Base-by-base conservation (phyloP, 306 rosid species). In the Styphnolobium japonicum region DNA sequence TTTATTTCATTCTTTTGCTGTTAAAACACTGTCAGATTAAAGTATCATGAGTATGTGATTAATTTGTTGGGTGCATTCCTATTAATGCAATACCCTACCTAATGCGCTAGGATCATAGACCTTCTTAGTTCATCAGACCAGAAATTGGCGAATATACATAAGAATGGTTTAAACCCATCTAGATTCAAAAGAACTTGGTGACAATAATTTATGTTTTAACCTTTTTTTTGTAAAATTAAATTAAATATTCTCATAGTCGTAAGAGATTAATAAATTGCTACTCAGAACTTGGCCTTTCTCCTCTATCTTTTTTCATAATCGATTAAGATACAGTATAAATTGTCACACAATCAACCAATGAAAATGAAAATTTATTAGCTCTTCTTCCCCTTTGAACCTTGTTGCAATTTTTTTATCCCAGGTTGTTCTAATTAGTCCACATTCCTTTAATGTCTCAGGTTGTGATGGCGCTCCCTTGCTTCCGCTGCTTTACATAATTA, bases 381-480 rank as follows among this genome's bases (percentile, higher is more conserved):
- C 63, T 36, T 67, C 16, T 57, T 49, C 48, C 68, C 82, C 66
- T 9, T 57, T 68, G 39, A 63, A 56, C 51, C 65, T 36, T 58
- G 12, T 19, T 1, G n/a, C n/a, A n/a, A n/a, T n/a, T n/a, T n/a
- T n/a, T n/a, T n/a, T 10, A 12, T 11, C 57, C 66, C 11, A 16
- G 4, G 36, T 48, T 65, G 18, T 78, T 77, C 76, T 79, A 10
- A 53, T 61, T 12, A 15, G 16, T 69, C 25, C 22, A 16, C 58
- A 25, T 57, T 55, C n/a, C 3, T 36, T 53, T 21, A 64, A 27
- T 55, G 43, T 82, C 73, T 75, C 89, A 94, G 97, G 84, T 86
- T 92, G 97, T 76, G 82, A 77, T 43, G 98, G 98, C 21, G 92
- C 98, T 60, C 97, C 97, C 49, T 83, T 87, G 87, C 98, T 94